Base-by-base conservation (phyloP, 176 grass and related monocot species). In the Musa acuminata region DNA sequence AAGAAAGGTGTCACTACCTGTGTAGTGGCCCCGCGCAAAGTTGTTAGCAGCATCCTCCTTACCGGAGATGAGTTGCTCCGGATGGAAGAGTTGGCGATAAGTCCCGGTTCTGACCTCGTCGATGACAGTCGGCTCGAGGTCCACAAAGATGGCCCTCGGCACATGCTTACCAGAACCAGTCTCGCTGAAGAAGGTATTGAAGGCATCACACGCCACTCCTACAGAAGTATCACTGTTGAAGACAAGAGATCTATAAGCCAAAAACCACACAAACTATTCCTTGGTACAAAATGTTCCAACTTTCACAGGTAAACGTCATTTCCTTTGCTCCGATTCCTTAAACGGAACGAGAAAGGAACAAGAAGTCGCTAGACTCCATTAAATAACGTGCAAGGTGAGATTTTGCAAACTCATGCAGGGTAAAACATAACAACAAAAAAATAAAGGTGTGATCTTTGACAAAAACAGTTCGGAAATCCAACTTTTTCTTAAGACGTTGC, bases 121-220 rank as follows among this genome's bases (percentile, higher is more conserved):
- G 23, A 72, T 72, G 50, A 72, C 70, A 53, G 70, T 72, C 2
- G 70, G 70, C 70, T 72, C 70, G 2, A 72, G 70, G 35, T 72
- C 70, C 20, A 72, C 70, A 52, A 72, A 72, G 10, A 72, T 72
- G 20, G 70, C 70, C 21, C 70, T 52, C 0, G 70, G 70, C 14
- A 72, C 70, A 53, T 72, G 70, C 70, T 72, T 72, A 1, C 70
- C 70, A 13, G 70, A 49, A 23, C 70, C 70, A 24, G 70, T 72
- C 35, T 72, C 70, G 12, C 70, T 72, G 70, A 72, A 72, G 70
- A 72, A 72, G n/a, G 70, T 72, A n/a, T 72, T 72, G 70, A 72
- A 72, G 50, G 70, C 70, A 53, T 72, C 70, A 19, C 51, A 53
- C 8, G 70, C 70, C 70, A 72, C 2, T 23, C 70, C 70, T 13